A percentile compares a stretch with the other conserved stretches of the same genome.
These are phyloP conservation scores for Durotheca rogersii DNA, from an alignment of 495 filamentous ascomycete species.

Conservation along the genomic window DNA sequence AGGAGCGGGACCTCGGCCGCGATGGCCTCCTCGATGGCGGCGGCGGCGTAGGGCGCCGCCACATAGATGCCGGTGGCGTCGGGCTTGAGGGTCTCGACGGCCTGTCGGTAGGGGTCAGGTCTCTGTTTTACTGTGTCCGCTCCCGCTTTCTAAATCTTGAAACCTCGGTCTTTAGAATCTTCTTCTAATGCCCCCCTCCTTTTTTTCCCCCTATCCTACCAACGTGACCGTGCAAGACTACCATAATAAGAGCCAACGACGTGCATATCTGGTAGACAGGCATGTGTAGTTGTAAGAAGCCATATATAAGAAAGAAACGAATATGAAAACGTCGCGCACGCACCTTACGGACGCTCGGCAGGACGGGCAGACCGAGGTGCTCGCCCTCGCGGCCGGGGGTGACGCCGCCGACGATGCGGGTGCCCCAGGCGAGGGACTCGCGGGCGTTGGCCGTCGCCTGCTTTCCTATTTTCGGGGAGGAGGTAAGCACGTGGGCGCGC, in stretches of 20 bases:
- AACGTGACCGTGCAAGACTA: too few species aligned
- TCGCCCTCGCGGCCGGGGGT: slow-evolving; percentile 74
- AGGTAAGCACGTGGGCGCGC: too few species aligned
- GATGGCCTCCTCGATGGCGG: slow-evolving; percentile 85
- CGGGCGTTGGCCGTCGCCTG: slow-evolving; percentile 72
- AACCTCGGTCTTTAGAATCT: not conserved
- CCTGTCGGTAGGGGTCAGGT: too few species aligned
- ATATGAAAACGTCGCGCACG: too few species aligned
- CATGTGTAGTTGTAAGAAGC: too few species aligned
- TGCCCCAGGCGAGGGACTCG: slow-evolving; percentile 82
- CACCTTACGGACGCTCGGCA: slow-evolving; percentile 69
- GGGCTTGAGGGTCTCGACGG: slow-evolving; percentile 72
- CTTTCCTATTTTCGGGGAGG: slow-evolving; percentile 39
- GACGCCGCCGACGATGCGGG: slow-evolving; percentile 84
- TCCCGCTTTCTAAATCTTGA: not conserved
- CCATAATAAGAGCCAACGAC: too few species aligned
- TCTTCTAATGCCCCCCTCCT: too few species aligned
- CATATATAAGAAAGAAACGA: too few species aligned
- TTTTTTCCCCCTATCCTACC: too few species aligned
- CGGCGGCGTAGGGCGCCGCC: slow-evolving; percentile 71
- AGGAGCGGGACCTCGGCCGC: slow-evolving; percentile 85
- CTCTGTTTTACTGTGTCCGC: too few species aligned
- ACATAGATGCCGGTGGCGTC: slow-evolving; percentile 88
- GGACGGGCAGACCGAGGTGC: slow-evolving; percentile 77
- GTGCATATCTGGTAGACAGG: too few species aligned